Evolutionary conservation across 106 monocot genomes (phyloP).

Genomic region (Ottelia alismoides): DNA sequence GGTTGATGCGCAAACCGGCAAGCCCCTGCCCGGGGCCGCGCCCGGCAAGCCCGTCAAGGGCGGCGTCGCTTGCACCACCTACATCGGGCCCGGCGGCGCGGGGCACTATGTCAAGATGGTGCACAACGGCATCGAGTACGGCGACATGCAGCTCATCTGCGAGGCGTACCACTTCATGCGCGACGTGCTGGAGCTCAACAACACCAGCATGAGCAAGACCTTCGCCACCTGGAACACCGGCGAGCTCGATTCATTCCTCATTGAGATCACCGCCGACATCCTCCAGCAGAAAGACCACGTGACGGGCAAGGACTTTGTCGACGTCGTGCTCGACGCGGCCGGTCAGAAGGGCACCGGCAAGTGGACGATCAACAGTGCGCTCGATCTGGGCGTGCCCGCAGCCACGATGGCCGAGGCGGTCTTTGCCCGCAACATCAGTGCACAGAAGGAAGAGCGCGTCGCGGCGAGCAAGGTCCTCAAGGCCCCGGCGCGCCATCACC

Average conservation of each 20-base stretch:
- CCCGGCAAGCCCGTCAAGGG: no score
- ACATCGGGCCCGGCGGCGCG: conserved; percentile 16
- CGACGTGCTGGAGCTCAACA: conserved; percentile 9
- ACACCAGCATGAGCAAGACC: conserved; percentile 5
- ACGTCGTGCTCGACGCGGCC: conserved; percentile 19
- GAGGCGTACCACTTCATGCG: conserved; percentile 22
- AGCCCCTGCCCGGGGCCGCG: no score
- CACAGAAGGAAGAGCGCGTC: conserved; percentile 18
- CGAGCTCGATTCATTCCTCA: conserved; percentile 16
- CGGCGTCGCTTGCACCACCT: conserved; percentile 18
- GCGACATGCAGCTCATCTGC: conserved; percentile 27
- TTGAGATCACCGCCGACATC: conserved; percentile 24
- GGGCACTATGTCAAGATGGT: conserved; percentile 33
- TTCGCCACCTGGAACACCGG: conserved; percentile 19
- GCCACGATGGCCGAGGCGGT: no score
- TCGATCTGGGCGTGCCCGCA: no score
- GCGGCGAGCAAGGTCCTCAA: conserved; percentile 3
- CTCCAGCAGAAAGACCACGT: conserved; percentile 13
- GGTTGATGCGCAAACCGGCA: no score
- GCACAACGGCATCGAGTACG: conserved; percentile 29
- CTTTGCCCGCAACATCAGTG: no score
- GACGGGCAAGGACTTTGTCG: conserved; percentile 9
- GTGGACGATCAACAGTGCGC: conserved; percentile 22
- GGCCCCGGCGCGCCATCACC: no score
- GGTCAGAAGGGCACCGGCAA: conserved; percentile 27